Conservation (phyloP, 140 eudicot genomes). For the Ambrosia hybrid region DNA sequence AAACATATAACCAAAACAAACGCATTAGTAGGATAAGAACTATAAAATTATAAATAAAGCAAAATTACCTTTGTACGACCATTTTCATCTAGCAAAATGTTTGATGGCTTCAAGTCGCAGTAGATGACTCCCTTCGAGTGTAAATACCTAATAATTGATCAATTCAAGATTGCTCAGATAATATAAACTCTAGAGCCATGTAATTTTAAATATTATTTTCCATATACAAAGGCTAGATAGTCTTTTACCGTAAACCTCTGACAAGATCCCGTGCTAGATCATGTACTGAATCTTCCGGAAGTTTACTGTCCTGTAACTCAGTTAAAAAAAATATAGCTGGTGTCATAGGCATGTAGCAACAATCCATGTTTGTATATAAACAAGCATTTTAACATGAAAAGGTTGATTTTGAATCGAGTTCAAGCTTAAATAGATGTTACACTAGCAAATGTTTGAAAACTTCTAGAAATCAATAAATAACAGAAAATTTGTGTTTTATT, state of each 20-base stretch:
- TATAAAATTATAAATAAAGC: constrained; percentile 7
- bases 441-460: background rate
- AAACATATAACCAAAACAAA: constrained; percentile 18
- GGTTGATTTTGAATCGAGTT: background rate
- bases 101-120: constrained; percentile 94
- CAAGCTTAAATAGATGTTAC: background rate
- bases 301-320: constrained; percentile 68
- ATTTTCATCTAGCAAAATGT: constrained; percentile 86
- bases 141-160: constrained; percentile 53
- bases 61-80: constrained; percentile 85
- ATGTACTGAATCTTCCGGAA: constrained; percentile 94
- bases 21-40: constrained; percentile 8
- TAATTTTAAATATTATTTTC: background rate
- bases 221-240: constrained; percentile 25
- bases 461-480: background rate
- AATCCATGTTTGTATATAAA: background rate
- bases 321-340: constrained; percentile 1
- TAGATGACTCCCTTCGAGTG: constrained; percentile 93
- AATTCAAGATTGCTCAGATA: constrained; percentile 19
- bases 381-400: background rate
- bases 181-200: constrained; percentile 1
- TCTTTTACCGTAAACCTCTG: constrained; percentile 79
- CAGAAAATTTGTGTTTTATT: background rate
- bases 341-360: constrained; percentile 10
- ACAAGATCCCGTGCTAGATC: constrained; percentile 86